Percentiles rank a stretch among this genome's conserved stretches.
phyloP scores from a whole-genome alignment of 78 protist genomes.

The Dictyostelium citrinum region DNA sequence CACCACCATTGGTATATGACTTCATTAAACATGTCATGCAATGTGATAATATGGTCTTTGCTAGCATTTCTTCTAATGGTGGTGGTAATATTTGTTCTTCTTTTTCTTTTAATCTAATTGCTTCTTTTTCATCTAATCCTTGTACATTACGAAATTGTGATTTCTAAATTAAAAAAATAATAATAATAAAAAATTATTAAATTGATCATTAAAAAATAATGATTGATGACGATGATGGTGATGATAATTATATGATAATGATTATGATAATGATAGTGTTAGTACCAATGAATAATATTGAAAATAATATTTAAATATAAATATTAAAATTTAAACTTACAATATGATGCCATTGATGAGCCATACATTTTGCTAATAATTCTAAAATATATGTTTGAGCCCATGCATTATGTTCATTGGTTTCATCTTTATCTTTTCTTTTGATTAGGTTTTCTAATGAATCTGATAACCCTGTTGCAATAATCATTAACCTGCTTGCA shows the following conservation, averaged over 20 bases:
- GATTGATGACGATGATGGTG: no score
- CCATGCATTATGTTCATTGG: constrained; percentile 58
- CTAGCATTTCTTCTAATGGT: constrained; percentile 66
- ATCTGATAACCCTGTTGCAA: constrained; percentile 57
- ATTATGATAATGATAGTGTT: neutral
- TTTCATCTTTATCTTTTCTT: constrained; percentile 68
- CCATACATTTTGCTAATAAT: constrained; percentile 68
- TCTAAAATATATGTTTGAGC: constrained; percentile 57
- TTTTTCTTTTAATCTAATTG: constrained; percentile 72
- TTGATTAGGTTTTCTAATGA: constrained; percentile 43
- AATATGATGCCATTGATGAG: constrained; percentile 79
- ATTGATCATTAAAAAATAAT: neutral
- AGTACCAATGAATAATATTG: neutral
- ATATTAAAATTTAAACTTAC: no score
- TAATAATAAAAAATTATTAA: neutral
- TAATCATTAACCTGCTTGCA: constrained; percentile 38
- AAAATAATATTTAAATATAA: neutral
- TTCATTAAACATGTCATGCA: constrained; percentile 49
- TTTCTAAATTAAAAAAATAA: neutral
- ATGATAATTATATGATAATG: neutral
- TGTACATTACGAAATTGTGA: constrained; percentile 78
- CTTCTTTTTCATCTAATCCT: constrained; percentile 76
- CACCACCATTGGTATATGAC: neutral
- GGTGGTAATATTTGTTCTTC: constrained; percentile 81
- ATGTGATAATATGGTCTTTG: constrained; percentile 11